These are phyloP conservation scores for Ophiostoma quercus DNA, from an alignment of 2,329 filamentous ascomycete species.

Conservation along the genomic window DNA sequence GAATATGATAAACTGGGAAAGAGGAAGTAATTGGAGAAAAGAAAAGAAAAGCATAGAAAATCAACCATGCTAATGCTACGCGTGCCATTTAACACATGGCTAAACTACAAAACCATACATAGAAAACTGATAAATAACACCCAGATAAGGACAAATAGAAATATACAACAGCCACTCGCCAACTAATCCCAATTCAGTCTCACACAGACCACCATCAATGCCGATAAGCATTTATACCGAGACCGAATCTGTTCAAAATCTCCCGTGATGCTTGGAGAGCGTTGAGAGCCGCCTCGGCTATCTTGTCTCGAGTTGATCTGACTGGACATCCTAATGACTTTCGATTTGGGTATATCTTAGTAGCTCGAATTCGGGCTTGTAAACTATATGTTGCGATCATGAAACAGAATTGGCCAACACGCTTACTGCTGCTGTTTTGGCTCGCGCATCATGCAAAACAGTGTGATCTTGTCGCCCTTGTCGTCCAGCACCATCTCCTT, in stretches of 20 bases:
- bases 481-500: constrained; percentile 16
- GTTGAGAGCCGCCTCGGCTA: background rate
- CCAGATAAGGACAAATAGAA: background rate
- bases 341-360: background rate
- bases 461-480: constrained; percentile 1
- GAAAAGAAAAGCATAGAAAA: background rate
- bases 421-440: background rate
- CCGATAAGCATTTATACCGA: background rate
- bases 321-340: background rate
- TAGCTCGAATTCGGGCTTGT: background rate
- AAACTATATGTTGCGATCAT: background rate
- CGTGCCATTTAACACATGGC: background rate
- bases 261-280: background rate
- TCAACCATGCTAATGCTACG: background rate
- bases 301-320: too few species aligned
- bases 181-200: background rate
- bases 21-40: too few species aligned
- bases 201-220: background rate
- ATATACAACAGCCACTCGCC: background rate
- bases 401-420: background rate
- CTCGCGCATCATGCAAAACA: constrained; percentile 16
- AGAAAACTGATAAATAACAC: background rate
- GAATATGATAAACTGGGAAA: background rate
- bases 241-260: background rate
- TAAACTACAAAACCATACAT: background rate